These are phyloP conservation scores for Colletotrichum magnum DNA, from an alignment of 2,329 filamentous ascomycete genomes.

Conservation along the genomic window DNA sequence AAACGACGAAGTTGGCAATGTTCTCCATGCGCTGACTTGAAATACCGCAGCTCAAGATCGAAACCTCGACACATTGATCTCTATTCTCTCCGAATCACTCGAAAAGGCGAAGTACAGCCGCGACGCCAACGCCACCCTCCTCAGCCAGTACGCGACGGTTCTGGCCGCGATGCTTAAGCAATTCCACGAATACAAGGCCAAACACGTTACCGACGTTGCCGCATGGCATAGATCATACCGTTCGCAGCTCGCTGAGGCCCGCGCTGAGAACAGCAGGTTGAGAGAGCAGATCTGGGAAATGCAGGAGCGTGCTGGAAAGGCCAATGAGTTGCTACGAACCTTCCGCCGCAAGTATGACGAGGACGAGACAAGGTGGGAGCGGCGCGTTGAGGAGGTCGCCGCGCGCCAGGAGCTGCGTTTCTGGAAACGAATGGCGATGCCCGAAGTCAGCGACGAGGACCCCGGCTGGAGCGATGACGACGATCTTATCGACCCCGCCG, in stretches of 20 bases:
- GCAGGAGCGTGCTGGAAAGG: slow-evolving; percentile 71
- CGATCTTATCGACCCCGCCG: slow-evolving; percentile 72
- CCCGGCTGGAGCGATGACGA: slow-evolving; percentile 76
- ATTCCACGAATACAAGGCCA: slow-evolving; percentile 76
- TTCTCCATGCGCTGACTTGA: slow-evolving; percentile 6
- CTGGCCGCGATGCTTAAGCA: slow-evolving; percentile 72
- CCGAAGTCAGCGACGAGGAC: slow-evolving; percentile 71
- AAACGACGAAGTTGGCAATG: not conserved
- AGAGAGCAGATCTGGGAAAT: slow-evolving; percentile 78
- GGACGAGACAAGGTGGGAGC: slow-evolving; percentile 67
- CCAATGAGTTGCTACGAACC: slow-evolving; percentile 70
- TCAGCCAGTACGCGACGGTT: slow-evolving; percentile 70
- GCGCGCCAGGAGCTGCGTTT: slow-evolving; percentile 72
- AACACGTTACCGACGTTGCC: slow-evolving; percentile 72
- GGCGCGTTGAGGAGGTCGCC: slow-evolving; percentile 66
- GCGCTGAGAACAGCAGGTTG: slow-evolving; percentile 73
- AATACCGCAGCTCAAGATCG: slow-evolving; percentile 64
- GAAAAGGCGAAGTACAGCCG: slow-evolving; percentile 73
- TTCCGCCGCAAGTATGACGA: slow-evolving; percentile 72
- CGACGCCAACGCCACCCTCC: slow-evolving; percentile 71
- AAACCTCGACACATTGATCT: slow-evolving; percentile 74
- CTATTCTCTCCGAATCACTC: slow-evolving; percentile 72
- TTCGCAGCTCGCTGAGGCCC: slow-evolving; percentile 74
- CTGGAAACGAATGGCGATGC: slow-evolving; percentile 78
- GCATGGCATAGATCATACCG: slow-evolving; percentile 78